Evolutionary conservation across 2,329 filamentous ascomycete genomes (phyloP).

Genomic region (Domatiomyces catenatus): DNA sequence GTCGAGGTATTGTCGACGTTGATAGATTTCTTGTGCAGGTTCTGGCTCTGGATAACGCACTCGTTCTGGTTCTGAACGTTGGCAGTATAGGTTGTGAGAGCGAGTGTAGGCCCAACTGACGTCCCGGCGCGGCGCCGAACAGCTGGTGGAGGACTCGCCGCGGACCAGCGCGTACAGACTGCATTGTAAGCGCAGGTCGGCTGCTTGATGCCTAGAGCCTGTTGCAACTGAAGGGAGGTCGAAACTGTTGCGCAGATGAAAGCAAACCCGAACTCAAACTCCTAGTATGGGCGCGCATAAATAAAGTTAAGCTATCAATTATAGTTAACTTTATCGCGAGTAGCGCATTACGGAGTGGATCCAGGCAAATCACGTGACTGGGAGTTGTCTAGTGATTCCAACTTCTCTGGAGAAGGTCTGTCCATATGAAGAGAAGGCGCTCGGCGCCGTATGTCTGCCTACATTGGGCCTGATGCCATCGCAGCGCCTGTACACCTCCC

Average conservation of each 20-base stretch:
- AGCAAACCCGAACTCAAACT: not conserved
- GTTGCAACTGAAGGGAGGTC: not conserved
- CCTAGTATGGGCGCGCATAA: no score
- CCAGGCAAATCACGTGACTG: no score
- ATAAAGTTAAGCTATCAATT: no score
- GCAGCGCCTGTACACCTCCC: no score
- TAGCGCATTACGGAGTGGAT: no score
- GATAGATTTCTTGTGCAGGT: constrained; percentile 5
- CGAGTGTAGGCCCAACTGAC: constrained; percentile 3
- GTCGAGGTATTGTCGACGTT: not conserved
- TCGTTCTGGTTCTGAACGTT: constrained; percentile 12
- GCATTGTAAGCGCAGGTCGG: not conserved
- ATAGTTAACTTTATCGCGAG: no score
- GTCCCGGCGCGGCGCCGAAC: not conserved
- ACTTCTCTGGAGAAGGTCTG: no score
- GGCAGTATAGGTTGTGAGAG: constrained; percentile 6
- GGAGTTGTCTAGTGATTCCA: no score
- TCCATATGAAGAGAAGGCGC: no score
- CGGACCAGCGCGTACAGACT: not conserved
- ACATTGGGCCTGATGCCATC: no score
- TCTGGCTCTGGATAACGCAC: not conserved
- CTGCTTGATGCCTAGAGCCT: not conserved
- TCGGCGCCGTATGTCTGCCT: no score
- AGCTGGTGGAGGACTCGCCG: constrained; percentile 4
- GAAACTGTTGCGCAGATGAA: not conserved